A percentile compares a stretch with the other conserved stretches of the same genome.
phyloP scores from a whole-genome alignment of 441 rosid species.

The Syzygium syzygioides region DNA sequence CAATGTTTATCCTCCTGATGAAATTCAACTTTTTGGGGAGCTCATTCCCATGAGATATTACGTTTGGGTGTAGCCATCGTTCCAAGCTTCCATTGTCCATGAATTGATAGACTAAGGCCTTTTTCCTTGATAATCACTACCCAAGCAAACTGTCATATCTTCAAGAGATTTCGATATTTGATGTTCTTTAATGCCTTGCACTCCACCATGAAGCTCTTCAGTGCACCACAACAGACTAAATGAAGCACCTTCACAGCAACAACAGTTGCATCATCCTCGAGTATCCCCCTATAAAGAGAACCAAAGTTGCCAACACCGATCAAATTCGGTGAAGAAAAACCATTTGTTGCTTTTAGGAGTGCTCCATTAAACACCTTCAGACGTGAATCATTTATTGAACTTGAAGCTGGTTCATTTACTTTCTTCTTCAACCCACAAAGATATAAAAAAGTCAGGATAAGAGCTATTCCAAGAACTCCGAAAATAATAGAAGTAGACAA shows the following conservation, averaged over 20 bases:
- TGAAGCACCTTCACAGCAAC: not conserved
- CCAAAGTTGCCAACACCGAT: not conserved
- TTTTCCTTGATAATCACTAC: not conserved
- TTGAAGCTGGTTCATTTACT: not conserved
- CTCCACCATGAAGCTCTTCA: not conserved
- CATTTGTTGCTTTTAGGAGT: not conserved
- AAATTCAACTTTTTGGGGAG: not conserved
- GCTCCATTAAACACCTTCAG: not conserved
- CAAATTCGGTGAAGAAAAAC: not conserved
- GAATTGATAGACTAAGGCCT: not conserved
- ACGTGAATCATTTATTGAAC: not conserved
- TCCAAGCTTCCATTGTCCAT: not conserved
- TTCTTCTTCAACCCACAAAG: not conserved
- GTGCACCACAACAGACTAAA: not conserved
- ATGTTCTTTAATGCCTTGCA: not conserved
- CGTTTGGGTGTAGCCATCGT: not conserved
- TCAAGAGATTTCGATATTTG: not conserved
- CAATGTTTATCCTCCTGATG: not conserved
- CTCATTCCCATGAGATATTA: not conserved
- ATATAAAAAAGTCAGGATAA: not conserved
- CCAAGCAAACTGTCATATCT: not conserved
- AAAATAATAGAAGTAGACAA: not conserved
- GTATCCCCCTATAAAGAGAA: not conserved
- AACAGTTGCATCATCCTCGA: not conserved
- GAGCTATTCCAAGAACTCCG: not conserved